Conservation (phyloP, 2,329 filamentous ascomycete species). For the Talaromyces piceae region DNA sequence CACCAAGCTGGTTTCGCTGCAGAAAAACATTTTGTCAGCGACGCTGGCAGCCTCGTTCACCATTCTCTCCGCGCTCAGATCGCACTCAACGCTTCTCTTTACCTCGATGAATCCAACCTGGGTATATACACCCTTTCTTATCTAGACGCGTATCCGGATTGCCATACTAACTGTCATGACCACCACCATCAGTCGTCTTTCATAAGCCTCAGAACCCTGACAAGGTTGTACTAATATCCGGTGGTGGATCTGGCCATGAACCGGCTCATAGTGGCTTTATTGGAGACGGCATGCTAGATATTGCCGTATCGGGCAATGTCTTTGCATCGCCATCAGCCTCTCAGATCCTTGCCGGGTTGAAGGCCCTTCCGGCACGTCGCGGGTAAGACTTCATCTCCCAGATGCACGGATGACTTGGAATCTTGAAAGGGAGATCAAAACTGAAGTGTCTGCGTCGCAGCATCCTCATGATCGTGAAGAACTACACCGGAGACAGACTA, state of each 20-base stretch:
- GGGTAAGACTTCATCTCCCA: neutral
- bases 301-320: neutral
- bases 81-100: neutral
- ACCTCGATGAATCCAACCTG: neutral
- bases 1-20: neutral
- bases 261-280: slow-evolving; percentile 4
- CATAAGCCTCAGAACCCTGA: neutral
- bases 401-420: too few species aligned
- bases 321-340: slow-evolving; percentile 1
- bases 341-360: neutral
- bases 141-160: neutral
- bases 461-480: slow-evolving; percentile 5
- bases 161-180: neutral
- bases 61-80: neutral
- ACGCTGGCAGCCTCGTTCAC: neutral
- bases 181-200: neutral
- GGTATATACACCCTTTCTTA: neutral
- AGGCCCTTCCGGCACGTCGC: neutral
- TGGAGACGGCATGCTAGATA: slow-evolving; percentile 6
- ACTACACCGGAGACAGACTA: slow-evolving; percentile 7
- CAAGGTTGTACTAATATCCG: neutral
- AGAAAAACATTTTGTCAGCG: neutral
- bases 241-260: slow-evolving; percentile 7
- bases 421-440: neutral
- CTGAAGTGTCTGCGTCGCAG: neutral